Evolutionary conservation across 306 rosid genomes (phyloP), one percentile per base, ranked within the genome.

Genomic region (Biancaea sappan): DNA sequence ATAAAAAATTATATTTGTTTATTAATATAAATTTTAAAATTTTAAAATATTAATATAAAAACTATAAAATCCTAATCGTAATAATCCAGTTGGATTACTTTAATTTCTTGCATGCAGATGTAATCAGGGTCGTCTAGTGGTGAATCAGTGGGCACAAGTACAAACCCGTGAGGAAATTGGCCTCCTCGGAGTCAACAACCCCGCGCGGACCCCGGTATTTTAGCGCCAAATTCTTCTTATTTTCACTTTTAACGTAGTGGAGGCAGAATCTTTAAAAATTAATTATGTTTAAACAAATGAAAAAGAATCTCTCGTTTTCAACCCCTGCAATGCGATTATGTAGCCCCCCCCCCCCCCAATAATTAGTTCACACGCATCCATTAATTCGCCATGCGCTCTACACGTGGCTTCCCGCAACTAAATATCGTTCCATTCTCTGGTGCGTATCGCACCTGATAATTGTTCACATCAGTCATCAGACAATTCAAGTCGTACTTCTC

Each of bases 141-240:
- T n/a, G n/a, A n/a, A n/a, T n/a, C n/a, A n/a, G n/a, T n/a, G n/a
- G n/a, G n/a, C n/a, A n/a, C n/a, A n/a, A n/a, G 34, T 31, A 5
- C 5, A 5, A 21, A 51, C 1, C 22, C 8, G 2, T 5, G n/a
- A 0, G 18, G n/a, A 15, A 47, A 8, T 19, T 54, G 3, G 0
- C 32, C 35, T 72, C 47, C 46, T 47, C 46, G 5, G 47, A 34
- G 41, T 73, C 69, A 71, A 67, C 81, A 58, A 70, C 16, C 31
- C 9, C 46, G 38, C 19, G 24, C 34, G 35, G 54, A 3, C 73
- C 66, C 61, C 69, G 31, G 13, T 29, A 28, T 60, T 85, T 81
- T 85, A 81, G 86, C 86, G 86, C 84, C 86, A 82, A 82, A 25
- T 71, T 43, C 40, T 63, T 52, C 63, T 63, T 79, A 40, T 34